Evolutionary conservation across 2,329 filamentous ascomycete genomes (phyloP), one percentile per base, ranked within the genome.

Genomic region (Microdochium paspali): DNA sequence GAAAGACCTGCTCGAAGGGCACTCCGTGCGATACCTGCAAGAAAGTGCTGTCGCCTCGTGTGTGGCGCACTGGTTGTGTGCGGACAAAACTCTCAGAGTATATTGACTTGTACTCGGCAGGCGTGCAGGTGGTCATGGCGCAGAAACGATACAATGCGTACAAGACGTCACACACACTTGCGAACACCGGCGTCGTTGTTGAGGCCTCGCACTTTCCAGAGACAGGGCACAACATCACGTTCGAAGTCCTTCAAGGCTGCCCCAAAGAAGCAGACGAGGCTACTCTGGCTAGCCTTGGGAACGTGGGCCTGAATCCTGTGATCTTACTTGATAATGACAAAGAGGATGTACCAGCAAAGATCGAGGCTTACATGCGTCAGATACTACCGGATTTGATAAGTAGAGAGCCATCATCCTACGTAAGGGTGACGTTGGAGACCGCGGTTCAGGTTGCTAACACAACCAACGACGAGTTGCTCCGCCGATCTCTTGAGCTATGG

Each of bases 41-140:
- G 50, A 82, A 80, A 56, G 80, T 85, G 1, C 64, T 84, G 32
- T 73, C 76, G 3, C 79, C 81, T 1, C 72, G 81, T 9, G 72
- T 84, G n/a, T 85, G 81, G 81, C 76, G 74, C 50, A 76, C 74
- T 2, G 77, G 78, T 10, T 85, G 81, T 56, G 74, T 83, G 23
- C 72, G 81, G 44, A 82, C 79, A 7, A 76, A 78, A 46, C 68
- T 84, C 20, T 76, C 77, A 7, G 78, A 82, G 51, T 74, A 80
- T 51, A 68, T 84, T 23, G 76, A 82, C 46, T 66, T 84, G 12
- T 84, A 82, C 57, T 79, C 79, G 12, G 79, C 80, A 4, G 79
- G 79, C 5, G 73, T 84, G 0, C 79, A 84, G 55, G 74, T 79
- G 20, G 79, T 82, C 1, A 67, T 83, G 46, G 76, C 79, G 1